phyloP scores from a whole-genome alignment of 768 basidiomycete genomes.

The Trametes maxima region DNA sequence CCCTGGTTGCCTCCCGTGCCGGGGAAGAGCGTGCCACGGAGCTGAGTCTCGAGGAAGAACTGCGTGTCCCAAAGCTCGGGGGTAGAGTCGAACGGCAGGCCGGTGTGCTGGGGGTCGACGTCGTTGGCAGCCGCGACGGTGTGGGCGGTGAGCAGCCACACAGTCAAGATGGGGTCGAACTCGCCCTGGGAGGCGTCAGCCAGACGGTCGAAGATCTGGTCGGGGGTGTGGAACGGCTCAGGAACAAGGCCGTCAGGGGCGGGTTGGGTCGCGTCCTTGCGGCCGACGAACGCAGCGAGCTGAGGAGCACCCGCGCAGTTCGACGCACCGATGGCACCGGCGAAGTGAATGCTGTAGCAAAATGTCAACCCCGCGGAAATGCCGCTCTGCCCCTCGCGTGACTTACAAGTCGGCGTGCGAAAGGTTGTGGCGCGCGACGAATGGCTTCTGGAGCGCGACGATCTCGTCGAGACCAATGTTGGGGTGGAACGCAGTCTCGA shows the following conservation, averaged over 20 bases:
- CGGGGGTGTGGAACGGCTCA: conserved; percentile 16
- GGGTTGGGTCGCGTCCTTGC: conserved; percentile 17
- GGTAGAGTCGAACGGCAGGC: conserved; percentile 19
- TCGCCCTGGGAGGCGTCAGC: conserved; percentile 17
- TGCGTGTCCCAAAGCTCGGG: conserved; percentile 18
- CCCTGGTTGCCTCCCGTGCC: conserved; percentile 20
- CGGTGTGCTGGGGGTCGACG: conserved; percentile 14
- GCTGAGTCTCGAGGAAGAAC: conserved; percentile 19
- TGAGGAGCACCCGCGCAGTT: conserved; percentile 21
- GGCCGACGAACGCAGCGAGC: conserved; percentile 15
- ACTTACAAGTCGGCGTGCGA: conserved; percentile 19
- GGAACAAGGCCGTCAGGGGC: conserved; percentile 15
- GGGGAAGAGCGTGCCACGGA: conserved; percentile 16
- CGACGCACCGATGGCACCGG: conserved; percentile 14
- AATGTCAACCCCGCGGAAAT: not conserved
- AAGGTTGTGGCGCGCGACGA: conserved; percentile 17
- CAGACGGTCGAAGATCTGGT: conserved; percentile 25
- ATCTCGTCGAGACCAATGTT: conserved; percentile 36
- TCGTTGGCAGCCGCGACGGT: conserved; percentile 19
- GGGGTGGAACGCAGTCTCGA: conserved; percentile 45
- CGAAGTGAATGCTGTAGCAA: conserved; percentile 11
- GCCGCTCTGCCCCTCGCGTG: too few species aligned
- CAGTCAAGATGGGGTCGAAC: conserved; percentile 12
- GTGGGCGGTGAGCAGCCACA: conserved; percentile 20
- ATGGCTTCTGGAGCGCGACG: conserved; percentile 19